Base-by-base conservation (phyloP, 805 yeast species). In the Suhomyces sp. region DNA sequence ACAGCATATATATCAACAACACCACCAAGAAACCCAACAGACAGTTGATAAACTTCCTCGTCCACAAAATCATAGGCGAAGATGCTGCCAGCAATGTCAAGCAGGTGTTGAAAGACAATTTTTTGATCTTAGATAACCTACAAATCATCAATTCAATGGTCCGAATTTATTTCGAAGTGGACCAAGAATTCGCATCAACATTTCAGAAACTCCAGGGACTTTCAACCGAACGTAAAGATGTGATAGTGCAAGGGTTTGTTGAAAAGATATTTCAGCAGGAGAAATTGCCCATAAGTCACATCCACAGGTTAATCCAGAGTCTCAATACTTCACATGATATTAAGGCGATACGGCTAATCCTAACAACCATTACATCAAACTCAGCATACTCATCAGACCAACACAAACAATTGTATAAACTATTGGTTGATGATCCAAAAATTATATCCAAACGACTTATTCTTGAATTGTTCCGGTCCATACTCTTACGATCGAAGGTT, bases 401-500 rank as follows among this genome's bases (percentile, higher is more conserved):
- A 21, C 26, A 31, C 4, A 19, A 31, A 6, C 17, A 23, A 19
- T 19, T 37, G 9, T 37, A 32, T 19, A 12, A 13, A 6, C 16
- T 25, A 3, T 31, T 37, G 26, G 30, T 30, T 3, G 9, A 18
- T 14, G 36, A 31, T n/a, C 24, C 26, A 6, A 17, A 15, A 7
- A 14, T 36, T 13, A 15, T 15, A 8, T 40, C 44, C 17, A 34
- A 35, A 12, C 36, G 35, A 19, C 21, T 38, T 3, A 21, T 43
- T 4, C 38, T 40, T 9, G 48, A 44, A 22, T 12, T 37, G 4
- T 26, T 36, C 13, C 18, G 45, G 5, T 43, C 41, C 12, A 17
- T 41, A 12, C 40, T 43, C 5, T 18, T 50, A 14, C 25, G 45
- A 12, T 31, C 37, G n/a, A 23, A 39, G 5, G 30, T 48, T 3